A percentile compares a stretch with the other conserved stretches of the same genome.
Conservation (phyloP, 1,284 basidiomycete genomes). For the Cutaneotrichosporon spelunceum region DNA sequence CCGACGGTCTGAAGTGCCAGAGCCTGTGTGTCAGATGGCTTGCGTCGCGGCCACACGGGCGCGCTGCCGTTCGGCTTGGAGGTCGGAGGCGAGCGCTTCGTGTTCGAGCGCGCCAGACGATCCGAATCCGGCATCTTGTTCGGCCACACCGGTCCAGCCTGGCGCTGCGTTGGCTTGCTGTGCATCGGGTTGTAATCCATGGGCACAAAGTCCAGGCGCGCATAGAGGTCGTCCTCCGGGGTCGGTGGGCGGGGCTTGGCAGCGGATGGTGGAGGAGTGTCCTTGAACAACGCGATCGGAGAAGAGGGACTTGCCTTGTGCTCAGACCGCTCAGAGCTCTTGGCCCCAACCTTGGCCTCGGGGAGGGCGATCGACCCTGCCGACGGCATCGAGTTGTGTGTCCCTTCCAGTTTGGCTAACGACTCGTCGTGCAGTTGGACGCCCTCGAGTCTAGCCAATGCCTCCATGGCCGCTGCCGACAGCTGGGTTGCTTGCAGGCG, state of each 20-base stretch:
- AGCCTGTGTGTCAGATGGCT: not conserved
- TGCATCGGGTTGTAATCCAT: constrained; percentile 10
- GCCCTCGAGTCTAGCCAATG: constrained; percentile 5
- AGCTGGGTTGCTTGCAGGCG: not conserved
- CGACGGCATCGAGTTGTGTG: not conserved
- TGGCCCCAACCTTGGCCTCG: not conserved
- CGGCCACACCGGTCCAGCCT: constrained; percentile 1
- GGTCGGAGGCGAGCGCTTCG: not conserved
- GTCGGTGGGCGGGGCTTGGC: constrained; percentile 2
- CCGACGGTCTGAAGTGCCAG: not conserved
- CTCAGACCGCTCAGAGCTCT: not conserved
- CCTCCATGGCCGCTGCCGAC: constrained; percentile 3
- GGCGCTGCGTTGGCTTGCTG: not conserved
- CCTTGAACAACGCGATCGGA: not conserved
- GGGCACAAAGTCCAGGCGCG: constrained; percentile 11
- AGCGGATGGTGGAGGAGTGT: not conserved
- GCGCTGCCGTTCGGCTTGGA: not conserved
- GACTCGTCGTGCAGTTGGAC: constrained; percentile 7
- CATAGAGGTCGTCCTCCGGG: constrained; percentile 12
- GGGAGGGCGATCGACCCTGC: not conserved
- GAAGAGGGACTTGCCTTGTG: not conserved
- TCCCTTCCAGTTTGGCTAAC: constrained; percentile 4
- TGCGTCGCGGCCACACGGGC: not conserved
- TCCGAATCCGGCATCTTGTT: not conserved
- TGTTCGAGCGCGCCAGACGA: not conserved